Conservation (phyloP, 2,329 filamentous ascomycete genomes). For the Stromatinia cepivora region DNA sequence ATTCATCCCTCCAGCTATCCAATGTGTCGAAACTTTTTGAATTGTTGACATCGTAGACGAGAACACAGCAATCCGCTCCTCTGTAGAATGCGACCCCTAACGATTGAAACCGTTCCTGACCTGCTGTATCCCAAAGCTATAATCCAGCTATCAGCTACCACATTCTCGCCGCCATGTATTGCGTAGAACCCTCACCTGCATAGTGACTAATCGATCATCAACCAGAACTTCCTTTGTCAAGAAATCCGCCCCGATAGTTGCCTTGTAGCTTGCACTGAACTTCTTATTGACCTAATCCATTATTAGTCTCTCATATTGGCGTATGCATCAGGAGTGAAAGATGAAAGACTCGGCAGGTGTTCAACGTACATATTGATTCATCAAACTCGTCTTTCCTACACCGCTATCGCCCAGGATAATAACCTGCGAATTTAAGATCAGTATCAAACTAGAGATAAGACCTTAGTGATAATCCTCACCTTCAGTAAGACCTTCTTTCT, state of each 20-base stretch:
- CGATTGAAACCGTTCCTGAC: slow-evolving; percentile 96
- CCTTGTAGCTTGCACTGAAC: slow-evolving; percentile 99
- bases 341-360: slow-evolving; percentile 11
- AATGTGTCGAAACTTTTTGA: slow-evolving; percentile 98
- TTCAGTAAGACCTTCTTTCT: slow-evolving; percentile 70
- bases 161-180: background rate
- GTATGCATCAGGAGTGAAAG: background rate
- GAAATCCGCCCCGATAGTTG: slow-evolving; percentile 98
- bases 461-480: slow-evolving; percentile 45
- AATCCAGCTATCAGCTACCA: slow-evolving; percentile 43
- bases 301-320: slow-evolving; percentile 28
- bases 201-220: slow-evolving; percentile 94
- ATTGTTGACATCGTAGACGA: slow-evolving; percentile 99
- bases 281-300: slow-evolving; percentile 92
- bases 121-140: slow-evolving; percentile 96
- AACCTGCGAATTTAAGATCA: slow-evolving; percentile 58
- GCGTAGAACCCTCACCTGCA: slow-evolving; percentile 67
- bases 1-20: slow-evolving; percentile 98
- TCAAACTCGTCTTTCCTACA: slow-evolving; percentile 98
- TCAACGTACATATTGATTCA: slow-evolving; percentile 98
- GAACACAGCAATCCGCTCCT: slow-evolving; percentile 94
- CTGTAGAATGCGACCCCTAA: slow-evolving; percentile 97
- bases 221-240: slow-evolving; percentile 97
- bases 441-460: slow-evolving; percentile 7
- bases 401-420: slow-evolving; percentile 99